Conservation (phyloP, 495 filamentous ascomycete species). For the Aspergillus sclerotioniger region DNA sequence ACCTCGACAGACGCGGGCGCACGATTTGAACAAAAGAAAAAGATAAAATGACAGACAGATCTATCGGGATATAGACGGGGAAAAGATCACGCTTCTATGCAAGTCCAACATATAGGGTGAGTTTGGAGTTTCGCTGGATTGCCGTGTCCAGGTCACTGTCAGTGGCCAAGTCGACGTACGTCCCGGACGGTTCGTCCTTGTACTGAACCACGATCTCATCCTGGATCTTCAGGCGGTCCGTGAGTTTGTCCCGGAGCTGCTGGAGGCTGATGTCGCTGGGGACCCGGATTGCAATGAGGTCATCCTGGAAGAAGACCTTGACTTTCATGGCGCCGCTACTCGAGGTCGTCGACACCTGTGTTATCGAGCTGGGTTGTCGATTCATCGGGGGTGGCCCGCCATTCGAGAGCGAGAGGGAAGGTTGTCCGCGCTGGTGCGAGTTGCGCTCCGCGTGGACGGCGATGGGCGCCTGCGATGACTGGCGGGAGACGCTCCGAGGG, state of each 20-base stretch:
- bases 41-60: constrained; percentile 19
- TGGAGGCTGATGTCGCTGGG: constrained; percentile 74
- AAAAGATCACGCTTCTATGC: constrained; percentile 32
- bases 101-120: constrained; percentile 74
- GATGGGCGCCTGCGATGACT: constrained; percentile 72
- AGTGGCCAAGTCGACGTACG: constrained; percentile 68
- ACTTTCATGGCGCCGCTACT: constrained; percentile 70
- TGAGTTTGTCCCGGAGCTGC: constrained; percentile 77
- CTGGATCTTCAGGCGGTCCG: constrained; percentile 71
- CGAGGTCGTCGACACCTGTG: constrained; percentile 60
- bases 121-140: constrained; percentile 77
- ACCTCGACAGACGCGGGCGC: constrained; percentile 19
- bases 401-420: constrained; percentile 38
- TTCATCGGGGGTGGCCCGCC: constrained; percentile 56
- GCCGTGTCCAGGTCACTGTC: constrained; percentile 81
- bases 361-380: constrained; percentile 71
- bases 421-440: constrained; percentile 58
- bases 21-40: constrained; percentile 12
- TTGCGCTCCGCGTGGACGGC: constrained; percentile 60
- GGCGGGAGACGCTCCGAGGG: constrained; percentile 60
- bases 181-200: constrained; percentile 77
- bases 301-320: constrained; percentile 89
- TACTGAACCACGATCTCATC: constrained; percentile 77
- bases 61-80: constrained; percentile 10
- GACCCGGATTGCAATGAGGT: constrained; percentile 86